Percentiles rank a stretch among this genome's conserved stretches.
Evolutionary conservation across 768 basidiomycete genomes (phyloP).

Genomic region (Termitomyces sp.): DNA sequence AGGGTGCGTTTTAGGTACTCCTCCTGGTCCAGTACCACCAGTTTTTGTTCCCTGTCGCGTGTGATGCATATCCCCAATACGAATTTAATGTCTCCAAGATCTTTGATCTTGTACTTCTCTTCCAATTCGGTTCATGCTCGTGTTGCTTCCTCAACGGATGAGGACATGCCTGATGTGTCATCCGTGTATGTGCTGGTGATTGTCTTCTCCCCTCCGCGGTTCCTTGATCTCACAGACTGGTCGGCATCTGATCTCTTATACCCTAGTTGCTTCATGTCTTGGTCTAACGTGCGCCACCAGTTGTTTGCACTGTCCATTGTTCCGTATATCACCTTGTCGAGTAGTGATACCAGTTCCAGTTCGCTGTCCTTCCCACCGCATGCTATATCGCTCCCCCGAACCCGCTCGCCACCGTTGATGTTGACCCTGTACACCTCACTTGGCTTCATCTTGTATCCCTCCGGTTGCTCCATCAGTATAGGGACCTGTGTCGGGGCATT

Average conservation of each 20-base stretch:
- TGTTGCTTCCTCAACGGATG: background rate
- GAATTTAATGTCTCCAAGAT: background rate
- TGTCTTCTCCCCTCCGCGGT: conserved; percentile 4
- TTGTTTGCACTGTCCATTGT: background rate
- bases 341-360: background rate
- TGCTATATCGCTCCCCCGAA: background rate
- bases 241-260: conserved; percentile 7
- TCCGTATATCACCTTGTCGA: background rate
- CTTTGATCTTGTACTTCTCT: conserved; percentile 1
- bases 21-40: background rate
- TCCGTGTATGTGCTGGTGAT: conserved; percentile 7
- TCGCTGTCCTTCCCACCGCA: background rate
- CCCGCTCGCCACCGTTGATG: background rate
- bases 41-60: background rate
- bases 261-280: background rate
- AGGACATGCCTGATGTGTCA: background rate
- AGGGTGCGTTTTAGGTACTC: background rate
- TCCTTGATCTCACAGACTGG: conserved; percentile 9
- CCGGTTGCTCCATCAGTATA: background rate
- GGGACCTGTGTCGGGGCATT: background rate
- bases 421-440: background rate
- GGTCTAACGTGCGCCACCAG: background rate
- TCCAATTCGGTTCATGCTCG: background rate
- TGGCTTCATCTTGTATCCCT: background rate
- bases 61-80: background rate